Evolutionary conservation across 345 rosid genomes (phyloP).

Genomic region (Erysimum cheiranthoides): DNA sequence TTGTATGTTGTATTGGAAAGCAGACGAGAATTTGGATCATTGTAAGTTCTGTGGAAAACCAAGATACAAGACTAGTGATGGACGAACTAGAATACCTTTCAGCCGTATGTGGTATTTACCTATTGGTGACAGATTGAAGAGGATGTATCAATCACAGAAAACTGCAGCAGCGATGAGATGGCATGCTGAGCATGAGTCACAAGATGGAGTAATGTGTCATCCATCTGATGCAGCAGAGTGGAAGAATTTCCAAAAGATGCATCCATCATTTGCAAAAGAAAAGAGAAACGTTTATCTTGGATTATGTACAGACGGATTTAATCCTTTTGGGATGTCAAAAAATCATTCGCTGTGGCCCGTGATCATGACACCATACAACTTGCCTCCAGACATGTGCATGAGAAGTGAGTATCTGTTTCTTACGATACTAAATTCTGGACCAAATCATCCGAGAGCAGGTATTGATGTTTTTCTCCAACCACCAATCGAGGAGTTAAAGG

Average conservation of each 20-base stretch:
- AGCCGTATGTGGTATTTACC: not conserved
- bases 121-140: too few species aligned
- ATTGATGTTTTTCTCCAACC: not conserved
- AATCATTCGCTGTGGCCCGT: not conserved
- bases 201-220: not conserved
- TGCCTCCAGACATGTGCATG: not conserved
- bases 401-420: not conserved
- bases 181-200: too few species aligned
- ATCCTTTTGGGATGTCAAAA: not conserved
- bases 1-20: not conserved
- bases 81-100: not conserved
- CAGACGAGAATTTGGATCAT: not conserved
- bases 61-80: too few species aligned
- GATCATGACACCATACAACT: not conserved
- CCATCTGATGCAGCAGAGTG: not conserved
- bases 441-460: not conserved
- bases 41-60: not conserved
- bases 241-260: not conserved
- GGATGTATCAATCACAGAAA: too few species aligned
- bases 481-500: not conserved
- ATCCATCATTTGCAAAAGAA: not conserved
- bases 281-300: not conserved
- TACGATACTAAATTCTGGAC: not conserved
- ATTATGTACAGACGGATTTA: not conserved
- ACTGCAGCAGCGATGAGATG: too few species aligned